These are phyloP conservation scores for Moricandia moricandioides DNA, from an alignment of 345 rosid genomes.

Conservation along the genomic window DNA sequence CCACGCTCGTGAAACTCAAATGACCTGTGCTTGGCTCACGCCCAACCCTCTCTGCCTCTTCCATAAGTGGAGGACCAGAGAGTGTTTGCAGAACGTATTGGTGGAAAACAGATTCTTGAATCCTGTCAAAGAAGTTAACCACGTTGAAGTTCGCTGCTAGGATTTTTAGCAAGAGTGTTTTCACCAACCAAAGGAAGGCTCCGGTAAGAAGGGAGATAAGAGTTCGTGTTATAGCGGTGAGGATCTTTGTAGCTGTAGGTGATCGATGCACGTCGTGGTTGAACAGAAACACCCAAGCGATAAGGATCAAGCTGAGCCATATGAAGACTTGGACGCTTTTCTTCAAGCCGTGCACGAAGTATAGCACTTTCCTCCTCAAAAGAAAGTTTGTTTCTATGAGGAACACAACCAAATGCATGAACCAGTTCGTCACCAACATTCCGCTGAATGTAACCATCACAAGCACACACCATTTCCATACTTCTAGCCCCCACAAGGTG, in stretches of 20 bases:
- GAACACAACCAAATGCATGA: conserved; percentile 78
- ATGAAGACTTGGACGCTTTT: conserved; percentile 76
- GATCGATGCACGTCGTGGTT: conserved; percentile 48
- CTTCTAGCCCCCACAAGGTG: conserved; percentile 54
- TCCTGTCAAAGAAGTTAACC: conserved; percentile 72
- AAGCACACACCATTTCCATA: conserved; percentile 89
- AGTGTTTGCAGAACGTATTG: conserved; percentile 79
- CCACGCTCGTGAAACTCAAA: conserved; percentile 49
- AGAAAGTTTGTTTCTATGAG: conserved; percentile 78
- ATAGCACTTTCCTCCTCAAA: conserved; percentile 69
- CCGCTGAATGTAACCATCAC: conserved; percentile 78
- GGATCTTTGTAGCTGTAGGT: conserved; percentile 39
- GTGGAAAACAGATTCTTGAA: conserved; percentile 82
- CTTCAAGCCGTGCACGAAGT: conserved; percentile 89
- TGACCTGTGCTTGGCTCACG: conserved; percentile 46
- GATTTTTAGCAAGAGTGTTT: conserved; percentile 69
- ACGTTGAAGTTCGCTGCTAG: conserved; percentile 82
- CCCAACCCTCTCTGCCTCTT: conserved; percentile 57
- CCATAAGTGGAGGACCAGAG: conserved; percentile 70
- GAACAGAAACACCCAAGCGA: conserved; percentile 68
- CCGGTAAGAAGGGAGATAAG: conserved; percentile 61
- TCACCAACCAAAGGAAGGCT: conserved; percentile 69
- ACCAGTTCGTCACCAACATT: conserved; percentile 67
- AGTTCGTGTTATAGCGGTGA: conserved; percentile 55
- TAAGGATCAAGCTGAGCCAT: conserved; percentile 69